These are phyloP conservation scores for Ottelia alismoides DNA, from an alignment of 106 monocot species.

Conservation along the genomic window DNA sequence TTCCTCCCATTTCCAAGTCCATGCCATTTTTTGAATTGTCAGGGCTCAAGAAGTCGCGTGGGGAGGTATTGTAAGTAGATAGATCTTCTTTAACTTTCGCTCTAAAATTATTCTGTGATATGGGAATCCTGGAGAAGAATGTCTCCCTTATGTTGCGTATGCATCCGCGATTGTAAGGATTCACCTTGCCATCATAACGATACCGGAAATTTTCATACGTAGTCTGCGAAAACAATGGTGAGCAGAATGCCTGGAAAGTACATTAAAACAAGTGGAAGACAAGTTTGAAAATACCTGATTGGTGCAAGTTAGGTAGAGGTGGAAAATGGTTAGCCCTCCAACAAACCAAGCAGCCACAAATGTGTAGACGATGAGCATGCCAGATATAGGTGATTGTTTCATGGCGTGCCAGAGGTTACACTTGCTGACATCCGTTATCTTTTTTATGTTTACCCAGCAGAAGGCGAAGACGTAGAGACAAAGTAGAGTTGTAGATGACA, in stretches of 20 bases:
- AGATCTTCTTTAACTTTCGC: conserved; percentile 47
- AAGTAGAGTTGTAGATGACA: conserved; percentile 68
- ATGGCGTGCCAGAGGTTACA: conserved; percentile 92
- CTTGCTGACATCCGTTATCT: conserved; percentile 82
- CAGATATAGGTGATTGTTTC: conserved; percentile 68
- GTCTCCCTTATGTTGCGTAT: conserved; percentile 70
- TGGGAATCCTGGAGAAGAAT: conserved; percentile 55
- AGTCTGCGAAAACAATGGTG: conserved; percentile 61
- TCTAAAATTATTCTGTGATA: conserved; percentile 62
- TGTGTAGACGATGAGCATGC: conserved; percentile 64
- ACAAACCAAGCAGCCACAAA: conserved; percentile 93
- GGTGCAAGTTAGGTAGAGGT: conserved; percentile 90
- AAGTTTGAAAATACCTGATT: conserved; percentile 48
- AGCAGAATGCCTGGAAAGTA: no score
- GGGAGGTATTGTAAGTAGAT: no score
- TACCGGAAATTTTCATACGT: conserved; percentile 96
- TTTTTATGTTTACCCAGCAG: conserved; percentile 84
- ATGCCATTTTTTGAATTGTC: no score
- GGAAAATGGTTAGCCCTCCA: conserved; percentile 94
- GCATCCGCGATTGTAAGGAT: conserved; percentile 57
- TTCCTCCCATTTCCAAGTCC: no score
- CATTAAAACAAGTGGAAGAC: conserved; percentile 1
- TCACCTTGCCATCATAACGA: conserved; percentile 55
- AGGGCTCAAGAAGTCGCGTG: no score
- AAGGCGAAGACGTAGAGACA: conserved; percentile 89